These are phyloP conservation scores for Carpediemonas membranifera DNA, from an alignment of 78 protist genomes.

Conservation along the genomic window DNA sequence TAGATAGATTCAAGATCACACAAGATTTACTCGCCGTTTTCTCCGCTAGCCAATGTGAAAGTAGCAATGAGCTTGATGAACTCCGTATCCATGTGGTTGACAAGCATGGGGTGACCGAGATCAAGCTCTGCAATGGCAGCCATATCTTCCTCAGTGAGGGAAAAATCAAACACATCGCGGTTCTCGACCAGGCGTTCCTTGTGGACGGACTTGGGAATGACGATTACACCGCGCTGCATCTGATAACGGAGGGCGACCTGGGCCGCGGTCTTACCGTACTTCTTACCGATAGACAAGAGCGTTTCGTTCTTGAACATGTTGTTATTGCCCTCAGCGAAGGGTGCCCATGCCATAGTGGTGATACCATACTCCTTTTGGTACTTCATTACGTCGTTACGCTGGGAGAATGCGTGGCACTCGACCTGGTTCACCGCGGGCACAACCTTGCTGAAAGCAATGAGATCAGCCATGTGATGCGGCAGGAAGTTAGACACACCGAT, in stretches of 20 bases:
- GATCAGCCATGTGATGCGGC: slow-evolving; percentile 21
- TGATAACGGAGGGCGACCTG: slow-evolving; percentile 29
- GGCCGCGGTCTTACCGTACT: slow-evolving; percentile 11
- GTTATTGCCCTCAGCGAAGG: slow-evolving; percentile 1
- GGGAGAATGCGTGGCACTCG: slow-evolving; percentile 22
- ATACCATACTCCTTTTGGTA: neutral
- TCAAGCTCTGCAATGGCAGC: slow-evolving; percentile 7
- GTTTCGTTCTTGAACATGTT: neutral
- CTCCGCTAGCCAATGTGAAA: neutral
- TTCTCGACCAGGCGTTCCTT: slow-evolving; percentile 11
- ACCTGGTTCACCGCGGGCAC: slow-evolving; percentile 54
- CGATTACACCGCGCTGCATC: slow-evolving; percentile 10
- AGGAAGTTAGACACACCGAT: slow-evolving; percentile 54
- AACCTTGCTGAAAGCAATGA: neutral
- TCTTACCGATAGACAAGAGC: neutral
- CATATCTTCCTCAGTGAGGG: slow-evolving; percentile 31
- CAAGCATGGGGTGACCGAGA: neutral
- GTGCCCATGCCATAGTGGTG: neutral
- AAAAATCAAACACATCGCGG: slow-evolving; percentile 21
- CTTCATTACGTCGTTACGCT: neutral
- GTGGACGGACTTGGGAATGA: slow-evolving; percentile 27
- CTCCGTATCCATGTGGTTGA: too few relatives aligned
- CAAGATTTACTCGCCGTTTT: too few relatives aligned
- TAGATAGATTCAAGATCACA: too few relatives aligned
- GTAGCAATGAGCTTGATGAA: neutral